Percentiles rank a stretch among this genome's conserved stretches.
Conservation (phyloP, 2,329 filamentous ascomycete species). For the Aspergillus puulaauensis region DNA sequence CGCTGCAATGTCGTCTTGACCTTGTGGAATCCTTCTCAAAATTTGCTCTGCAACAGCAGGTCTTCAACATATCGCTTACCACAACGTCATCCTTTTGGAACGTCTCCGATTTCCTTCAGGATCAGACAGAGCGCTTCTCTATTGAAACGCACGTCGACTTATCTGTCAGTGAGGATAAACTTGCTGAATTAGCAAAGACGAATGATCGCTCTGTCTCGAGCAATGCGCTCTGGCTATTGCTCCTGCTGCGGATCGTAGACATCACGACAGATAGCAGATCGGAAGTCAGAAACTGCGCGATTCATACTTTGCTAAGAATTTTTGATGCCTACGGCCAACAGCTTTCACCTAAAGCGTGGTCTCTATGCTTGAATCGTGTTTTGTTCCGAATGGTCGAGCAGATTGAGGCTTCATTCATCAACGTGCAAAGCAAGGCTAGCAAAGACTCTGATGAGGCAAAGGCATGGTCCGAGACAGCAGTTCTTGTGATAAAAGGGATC, state of each 20-base stretch:
- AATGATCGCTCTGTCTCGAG: conserved; percentile 59
- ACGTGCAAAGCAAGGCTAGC: conserved; percentile 12
- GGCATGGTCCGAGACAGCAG: conserved; percentile 73
- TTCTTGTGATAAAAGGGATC: conserved; percentile 70
- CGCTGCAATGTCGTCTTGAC: conserved; percentile 68
- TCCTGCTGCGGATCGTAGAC: conserved; percentile 40
- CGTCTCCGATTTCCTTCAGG: conserved; percentile 78
- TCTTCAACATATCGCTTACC: conserved; percentile 92
- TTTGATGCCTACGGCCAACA: conserved; percentile 88
- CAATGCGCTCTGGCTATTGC: conserved; percentile 35
- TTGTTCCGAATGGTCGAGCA: conserved; percentile 74
- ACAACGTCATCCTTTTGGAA: conserved; percentile 97
- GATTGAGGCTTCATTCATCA: conserved; percentile 56
- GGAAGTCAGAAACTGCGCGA: conserved; percentile 60
- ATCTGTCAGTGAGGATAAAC: conserved; percentile 56
- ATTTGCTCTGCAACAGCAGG: conserved; percentile 85
- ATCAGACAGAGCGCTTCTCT: conserved; percentile 44
- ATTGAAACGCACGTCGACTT: conserved; percentile 38
- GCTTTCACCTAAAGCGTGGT: conserved; percentile 76
- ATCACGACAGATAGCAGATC: conserved; percentile 40
- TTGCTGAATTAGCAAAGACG: conserved; percentile 60
- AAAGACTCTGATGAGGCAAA: conserved; percentile 33
- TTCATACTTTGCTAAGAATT: conserved; percentile 87
- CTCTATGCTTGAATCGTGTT: conserved; percentile 75
- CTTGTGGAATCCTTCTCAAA: conserved; percentile 85